phyloP scores from a whole-genome alignment of 2,329 filamentous ascomycete species.

The Colletotrichum camelliae region DNA sequence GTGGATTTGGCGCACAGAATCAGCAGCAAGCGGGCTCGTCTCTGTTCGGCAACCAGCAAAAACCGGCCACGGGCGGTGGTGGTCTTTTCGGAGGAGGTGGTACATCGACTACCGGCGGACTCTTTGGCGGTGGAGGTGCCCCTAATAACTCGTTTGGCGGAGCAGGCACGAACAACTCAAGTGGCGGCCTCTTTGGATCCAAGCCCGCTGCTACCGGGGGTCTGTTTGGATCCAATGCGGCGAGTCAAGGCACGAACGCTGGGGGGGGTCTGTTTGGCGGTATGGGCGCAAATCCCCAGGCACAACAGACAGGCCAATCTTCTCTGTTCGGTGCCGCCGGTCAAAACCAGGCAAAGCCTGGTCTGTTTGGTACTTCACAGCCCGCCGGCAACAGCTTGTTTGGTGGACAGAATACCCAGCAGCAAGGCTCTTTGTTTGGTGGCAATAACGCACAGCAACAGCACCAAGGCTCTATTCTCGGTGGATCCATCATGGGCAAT shows the following conservation, averaged over 20 bases:
- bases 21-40: conserved; percentile 27
- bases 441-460: conserved; percentile 53
- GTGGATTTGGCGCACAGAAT: conserved; percentile 28
- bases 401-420: conserved; percentile 51
- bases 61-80: conserved; percentile 20
- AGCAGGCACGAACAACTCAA: conserved; percentile 44
- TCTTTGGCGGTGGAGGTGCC: conserved; percentile 45
- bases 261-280: conserved; percentile 58
- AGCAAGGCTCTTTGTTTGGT: conserved; percentile 52
- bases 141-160: conserved; percentile 44
- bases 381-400: conserved; percentile 58
- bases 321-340: conserved; percentile 56
- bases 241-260: conserved; percentile 31
- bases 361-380: conserved; percentile 56
- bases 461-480: conserved; percentile 36
- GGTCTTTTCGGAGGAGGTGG: conserved; percentile 24
- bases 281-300: conserved; percentile 31
- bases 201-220: conserved; percentile 47
- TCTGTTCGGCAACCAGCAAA: conserved; percentile 30
- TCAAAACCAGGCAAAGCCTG: conserved; percentile 60
- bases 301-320: conserved; percentile 43
- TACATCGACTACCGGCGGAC: conserved; percentile 38
- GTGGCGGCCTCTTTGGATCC: conserved; percentile 44
- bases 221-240: conserved; percentile 48
- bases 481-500: conserved; percentile 65